Percentiles rank a stretch among this genome's conserved stretches.
phyloP scores from a whole-genome alignment of 2,329 filamentous ascomycete genomes.

The Trichoderma arundinaceum region DNA sequence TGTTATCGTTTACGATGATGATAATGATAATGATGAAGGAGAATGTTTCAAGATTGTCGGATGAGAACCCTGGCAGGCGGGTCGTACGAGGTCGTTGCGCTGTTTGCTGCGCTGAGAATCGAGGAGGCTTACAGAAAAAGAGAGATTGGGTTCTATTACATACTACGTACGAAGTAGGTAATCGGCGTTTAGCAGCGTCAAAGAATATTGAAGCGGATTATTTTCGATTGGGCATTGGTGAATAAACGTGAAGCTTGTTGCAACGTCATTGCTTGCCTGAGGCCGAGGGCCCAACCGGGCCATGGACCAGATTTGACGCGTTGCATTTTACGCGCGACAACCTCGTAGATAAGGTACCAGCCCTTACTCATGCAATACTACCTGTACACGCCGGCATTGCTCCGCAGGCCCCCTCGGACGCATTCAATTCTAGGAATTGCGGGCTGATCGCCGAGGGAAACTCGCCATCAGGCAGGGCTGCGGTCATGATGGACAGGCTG shows the following conservation, averaged over 20 bases:
- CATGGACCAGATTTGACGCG: no score
- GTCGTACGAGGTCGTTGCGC: constrained; percentile 5
- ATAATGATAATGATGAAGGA: constrained; percentile 25
- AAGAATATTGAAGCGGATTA: background rate
- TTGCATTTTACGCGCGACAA: no score
- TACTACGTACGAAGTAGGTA: background rate
- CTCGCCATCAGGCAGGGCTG: background rate
- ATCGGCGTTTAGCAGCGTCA: background rate
- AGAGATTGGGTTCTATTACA: background rate
- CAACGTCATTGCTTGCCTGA: no score
- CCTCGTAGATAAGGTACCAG: background rate
- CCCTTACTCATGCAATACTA: background rate
- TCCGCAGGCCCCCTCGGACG: constrained; percentile 1
- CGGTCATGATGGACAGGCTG: constrained; percentile 14
- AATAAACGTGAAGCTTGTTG: background rate
- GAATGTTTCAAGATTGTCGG: constrained; percentile 28
- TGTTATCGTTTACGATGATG: constrained; percentile 28
- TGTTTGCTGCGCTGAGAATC: constrained; percentile 1
- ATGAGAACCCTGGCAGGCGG: constrained; percentile 11
- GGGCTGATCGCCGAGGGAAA: constrained; percentile 4
- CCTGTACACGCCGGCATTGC: background rate
- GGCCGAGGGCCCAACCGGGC: no score
- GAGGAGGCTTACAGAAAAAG: background rate
- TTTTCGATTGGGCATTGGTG: background rate
- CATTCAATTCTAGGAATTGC: constrained; percentile 5